phyloP scores from a whole-genome alignment of 495 filamentous ascomycete genomes.

The Staphylotrichum longicolle region DNA sequence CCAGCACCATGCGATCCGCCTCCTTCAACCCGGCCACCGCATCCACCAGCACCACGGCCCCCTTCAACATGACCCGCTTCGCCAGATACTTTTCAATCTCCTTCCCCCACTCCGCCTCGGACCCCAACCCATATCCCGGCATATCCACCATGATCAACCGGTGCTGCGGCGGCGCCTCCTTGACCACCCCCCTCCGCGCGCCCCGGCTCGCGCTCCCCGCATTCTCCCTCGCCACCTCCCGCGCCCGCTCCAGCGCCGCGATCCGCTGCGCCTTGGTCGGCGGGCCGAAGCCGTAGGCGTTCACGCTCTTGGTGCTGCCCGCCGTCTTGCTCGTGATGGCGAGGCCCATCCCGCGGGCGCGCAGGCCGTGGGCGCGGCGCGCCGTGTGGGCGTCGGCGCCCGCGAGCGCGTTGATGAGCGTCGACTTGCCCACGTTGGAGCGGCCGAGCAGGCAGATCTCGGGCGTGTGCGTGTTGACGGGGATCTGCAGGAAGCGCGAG shows the following conservation, averaged over 20 bases:
- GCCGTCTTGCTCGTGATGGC: constrained; percentile 70
- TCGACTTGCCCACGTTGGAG: constrained; percentile 91
- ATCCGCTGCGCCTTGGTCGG: constrained; percentile 16
- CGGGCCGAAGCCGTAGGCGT: constrained; percentile 74
- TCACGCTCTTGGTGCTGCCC: constrained; percentile 78
- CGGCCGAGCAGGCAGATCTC: constrained; percentile 66
- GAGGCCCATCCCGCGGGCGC: constrained; percentile 29
- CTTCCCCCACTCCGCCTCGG: constrained; percentile 72
- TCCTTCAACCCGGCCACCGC: constrained; percentile 75
- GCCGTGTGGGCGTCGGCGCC: constrained; percentile 38
- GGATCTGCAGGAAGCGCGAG: constrained; percentile 66
- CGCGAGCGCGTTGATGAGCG: constrained; percentile 79
- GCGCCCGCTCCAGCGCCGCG: constrained; percentile 13
- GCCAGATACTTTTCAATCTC: constrained; percentile 84
- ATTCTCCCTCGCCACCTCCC: constrained; percentile 21
- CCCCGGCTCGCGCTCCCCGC: not conserved
- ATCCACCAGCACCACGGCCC: constrained; percentile 84
- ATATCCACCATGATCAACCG: constrained; percentile 76
- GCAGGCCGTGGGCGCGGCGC: constrained; percentile 26
- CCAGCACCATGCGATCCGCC: constrained; percentile 64
- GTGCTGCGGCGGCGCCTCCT: constrained; percentile 52
- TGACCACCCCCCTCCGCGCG: constrained; percentile 2
- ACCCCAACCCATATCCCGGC: constrained; percentile 88
- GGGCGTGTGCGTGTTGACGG: constrained; percentile 52
- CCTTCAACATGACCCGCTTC: constrained; percentile 67